Evolutionary conservation across 768 basidiomycete genomes (phyloP), one percentile per base, ranked within the genome.

Genomic region (Kwoniella shandongensis): DNA sequence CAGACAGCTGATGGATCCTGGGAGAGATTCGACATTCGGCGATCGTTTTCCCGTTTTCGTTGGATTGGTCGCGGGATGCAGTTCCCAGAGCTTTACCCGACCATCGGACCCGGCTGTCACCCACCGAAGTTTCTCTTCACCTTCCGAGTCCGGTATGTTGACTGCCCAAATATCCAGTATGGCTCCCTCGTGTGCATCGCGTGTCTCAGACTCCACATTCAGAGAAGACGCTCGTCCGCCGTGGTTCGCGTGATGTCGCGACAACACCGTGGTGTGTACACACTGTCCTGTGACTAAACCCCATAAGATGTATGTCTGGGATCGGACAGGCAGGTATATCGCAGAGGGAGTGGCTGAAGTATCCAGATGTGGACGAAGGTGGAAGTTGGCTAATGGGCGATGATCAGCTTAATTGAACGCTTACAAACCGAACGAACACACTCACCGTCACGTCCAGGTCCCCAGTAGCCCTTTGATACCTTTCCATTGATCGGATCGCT

Each of bases 401-500:
- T 17, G 11, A 20, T 60, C 39, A 49, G 49, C 46, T 45, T 6
- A 25, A 38, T 26, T 15, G 13, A 2, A 26, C 27, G 18, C 51
- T 36, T 1, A 32, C 27, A 3, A 23, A 36, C 38, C 4, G 32
- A 26, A 13, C 13, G 11, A 13, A 18, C 13, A 18, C 11, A 61
- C 60, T 42, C 26, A 66, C 57, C 58, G 56, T 70, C 64, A 50
- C 63, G 44, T 3, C 65, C 66, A 13, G 73, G 70, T 18, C 69
- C 71, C 60, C 72, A 71, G 47, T 60, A 73, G 1, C 73, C 73
- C 35, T 71, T 73, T n/a, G 68, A 61, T 1, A 67, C 60, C 26
- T 71, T 71, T 2, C 71, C 73, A 42, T 42, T 62, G 45, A 75
- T 49, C 8, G 73, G 73, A 40, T 75, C 73, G 30, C 67, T 65